These are phyloP conservation scores for Amanita subjunquillea DNA, from an alignment of 768 basidiomycete genomes.

Conservation along the genomic window DNA sequence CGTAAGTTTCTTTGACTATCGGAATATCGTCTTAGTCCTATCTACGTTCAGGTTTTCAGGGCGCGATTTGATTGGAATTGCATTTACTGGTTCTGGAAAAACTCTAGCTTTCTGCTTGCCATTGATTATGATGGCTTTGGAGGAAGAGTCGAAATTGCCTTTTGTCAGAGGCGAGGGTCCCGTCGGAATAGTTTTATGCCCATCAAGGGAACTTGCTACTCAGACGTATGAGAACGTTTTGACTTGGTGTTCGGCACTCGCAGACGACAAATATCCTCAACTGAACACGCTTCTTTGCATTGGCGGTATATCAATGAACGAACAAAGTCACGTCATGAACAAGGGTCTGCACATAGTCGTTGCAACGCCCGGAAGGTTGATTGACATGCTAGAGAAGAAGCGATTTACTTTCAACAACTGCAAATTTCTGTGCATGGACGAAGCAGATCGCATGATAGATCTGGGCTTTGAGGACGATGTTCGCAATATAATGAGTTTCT, in stretches of 20 bases:
- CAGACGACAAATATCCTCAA: conserved; percentile 73
- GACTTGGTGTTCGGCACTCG: conserved; percentile 74
- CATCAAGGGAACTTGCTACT: conserved; percentile 91
- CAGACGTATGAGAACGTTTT: conserved; percentile 96
- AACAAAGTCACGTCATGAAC: conserved; percentile 86
- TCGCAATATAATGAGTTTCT: conserved; percentile 97
- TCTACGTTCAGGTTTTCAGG: conserved; percentile 67
- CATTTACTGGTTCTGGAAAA: conserved; percentile 98
- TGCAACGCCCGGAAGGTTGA: conserved; percentile 92
- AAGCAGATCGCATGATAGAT: conserved; percentile 99
- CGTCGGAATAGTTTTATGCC: conserved; percentile 93
- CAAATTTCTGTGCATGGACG: conserved; percentile 98
- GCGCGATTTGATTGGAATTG: conserved; percentile 96
- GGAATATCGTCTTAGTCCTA: conserved; percentile 3
- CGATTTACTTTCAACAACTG: conserved; percentile 87
- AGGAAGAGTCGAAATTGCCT: conserved; percentile 86
- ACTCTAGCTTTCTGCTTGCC: conserved; percentile 98
- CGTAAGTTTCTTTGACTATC: conserved; percentile 39
- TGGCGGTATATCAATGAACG: conserved; percentile 96
- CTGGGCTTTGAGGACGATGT: conserved; percentile 99
- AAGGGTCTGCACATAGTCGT: conserved; percentile 94
- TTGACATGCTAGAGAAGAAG: conserved; percentile 97
- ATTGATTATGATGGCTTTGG: conserved; percentile 90
- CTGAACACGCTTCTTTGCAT: conserved; percentile 89
- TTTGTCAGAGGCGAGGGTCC: conserved; percentile 93